Conservation (phyloP, 352 stramenopile species). For the Pythium chondricola region DNA sequence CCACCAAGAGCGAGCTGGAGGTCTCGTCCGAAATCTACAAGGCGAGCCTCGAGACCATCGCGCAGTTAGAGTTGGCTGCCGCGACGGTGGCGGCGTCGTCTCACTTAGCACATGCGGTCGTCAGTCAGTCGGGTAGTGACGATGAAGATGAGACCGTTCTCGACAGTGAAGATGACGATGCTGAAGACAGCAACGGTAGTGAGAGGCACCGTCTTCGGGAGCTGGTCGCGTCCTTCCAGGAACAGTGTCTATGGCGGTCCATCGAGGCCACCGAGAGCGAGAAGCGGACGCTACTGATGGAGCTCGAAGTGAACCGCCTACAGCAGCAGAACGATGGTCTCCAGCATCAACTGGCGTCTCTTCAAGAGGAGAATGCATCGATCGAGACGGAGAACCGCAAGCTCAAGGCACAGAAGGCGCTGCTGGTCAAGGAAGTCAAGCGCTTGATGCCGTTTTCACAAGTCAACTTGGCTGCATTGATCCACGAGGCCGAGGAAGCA, state of each 20-base stretch:
- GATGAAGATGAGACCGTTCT: not conserved
- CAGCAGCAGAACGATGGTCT: slow-evolving; percentile 10
- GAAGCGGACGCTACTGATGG: slow-evolving; percentile 24
- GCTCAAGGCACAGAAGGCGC: slow-evolving; percentile 43
- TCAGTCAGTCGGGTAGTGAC: slow-evolving; percentile 1
- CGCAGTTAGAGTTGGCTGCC: slow-evolving; percentile 27
- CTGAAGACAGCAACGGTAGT: not conserved
- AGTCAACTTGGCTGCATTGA: slow-evolving; percentile 49
- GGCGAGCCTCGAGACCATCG: slow-evolving; percentile 57
- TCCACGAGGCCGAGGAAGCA: slow-evolving; percentile 64
- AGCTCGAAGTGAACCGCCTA: slow-evolving; percentile 8
- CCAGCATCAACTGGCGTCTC: slow-evolving; percentile 15
- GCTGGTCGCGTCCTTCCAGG: slow-evolving; percentile 61
- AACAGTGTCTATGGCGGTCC: slow-evolving; percentile 72
- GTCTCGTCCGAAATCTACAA: slow-evolving; percentile 59
- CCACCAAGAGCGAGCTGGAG: slow-evolving; percentile 28
- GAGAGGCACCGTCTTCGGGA: slow-evolving; percentile 33
- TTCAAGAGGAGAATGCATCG: slow-evolving; percentile 15
- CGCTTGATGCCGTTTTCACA: slow-evolving; percentile 57
- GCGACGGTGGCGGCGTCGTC: slow-evolving; percentile 1
- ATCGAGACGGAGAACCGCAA: slow-evolving; percentile 30
- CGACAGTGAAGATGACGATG: slow-evolving; percentile 2
- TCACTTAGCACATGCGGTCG: too few relatives aligned
- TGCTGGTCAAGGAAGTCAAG: slow-evolving; percentile 70
- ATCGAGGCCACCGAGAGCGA: slow-evolving; percentile 62